Conservation (phyloP, 306 rosid species). For the Sicyos baderoa region DNA sequence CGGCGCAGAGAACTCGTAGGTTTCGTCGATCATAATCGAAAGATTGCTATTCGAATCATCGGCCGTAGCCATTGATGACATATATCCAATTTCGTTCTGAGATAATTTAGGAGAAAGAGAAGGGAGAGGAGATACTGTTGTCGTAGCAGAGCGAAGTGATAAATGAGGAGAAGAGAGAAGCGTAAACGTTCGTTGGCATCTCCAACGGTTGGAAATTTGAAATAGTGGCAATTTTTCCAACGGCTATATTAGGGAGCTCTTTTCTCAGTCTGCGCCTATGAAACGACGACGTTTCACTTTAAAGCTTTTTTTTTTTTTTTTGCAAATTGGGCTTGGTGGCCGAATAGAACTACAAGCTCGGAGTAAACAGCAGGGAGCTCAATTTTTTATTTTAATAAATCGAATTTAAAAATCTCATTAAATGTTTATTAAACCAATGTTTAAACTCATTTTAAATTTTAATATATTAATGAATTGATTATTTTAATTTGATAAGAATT, state of each 20-base stretch:
- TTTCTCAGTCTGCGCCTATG: too few species aligned
- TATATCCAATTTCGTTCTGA: conserved; percentile 8
- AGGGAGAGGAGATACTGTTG: background rate
- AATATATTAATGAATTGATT: too few species aligned
- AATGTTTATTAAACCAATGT: background rate
- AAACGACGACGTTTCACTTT: background rate
- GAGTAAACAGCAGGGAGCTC: background rate
- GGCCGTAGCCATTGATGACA: conserved; percentile 43
- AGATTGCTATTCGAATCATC: conserved; percentile 30
- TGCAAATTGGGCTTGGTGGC: too few species aligned
- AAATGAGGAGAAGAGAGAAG: conserved; percentile 1
- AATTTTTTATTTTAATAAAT: background rate
- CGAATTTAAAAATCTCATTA: background rate
- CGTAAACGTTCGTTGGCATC: conserved; percentile 11
- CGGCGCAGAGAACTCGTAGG: conserved; percentile 85
- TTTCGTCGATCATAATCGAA: conserved; percentile 49
- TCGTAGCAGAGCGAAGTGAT: conserved; percentile 15
- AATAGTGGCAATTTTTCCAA: conserved; percentile 31
- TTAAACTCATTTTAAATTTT: too few species aligned
- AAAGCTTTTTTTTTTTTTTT: background rate
- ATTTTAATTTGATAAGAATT: too few species aligned
- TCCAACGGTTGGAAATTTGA: conserved; percentile 40
- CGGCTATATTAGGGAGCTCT: conserved; percentile 19
- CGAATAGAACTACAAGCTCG: too few species aligned
- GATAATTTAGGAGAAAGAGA: conserved; percentile 10